Evolutionary conservation across 345 rosid species (phyloP), one percentile per base, ranked within the genome.

Genomic region (Euphorbia pulcherrima): DNA sequence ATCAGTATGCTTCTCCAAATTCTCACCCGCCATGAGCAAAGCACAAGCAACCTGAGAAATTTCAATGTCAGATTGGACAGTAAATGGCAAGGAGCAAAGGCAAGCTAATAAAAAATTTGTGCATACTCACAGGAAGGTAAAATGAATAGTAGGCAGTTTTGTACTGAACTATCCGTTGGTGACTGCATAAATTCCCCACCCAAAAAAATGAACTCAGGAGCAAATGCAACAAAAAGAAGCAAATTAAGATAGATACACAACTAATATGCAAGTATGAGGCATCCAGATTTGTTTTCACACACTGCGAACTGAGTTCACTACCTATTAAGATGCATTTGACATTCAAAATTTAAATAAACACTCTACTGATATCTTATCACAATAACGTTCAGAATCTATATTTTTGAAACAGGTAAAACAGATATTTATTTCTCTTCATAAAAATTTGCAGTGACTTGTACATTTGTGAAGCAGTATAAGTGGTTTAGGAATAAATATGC

Each of bases 121-220:
- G 66, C 28, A 58, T 29, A 73, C 79, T 76, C 67, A 81, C 85
- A 41, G 82, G 78, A 51, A 81, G 85, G 62, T 78, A 81, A 64
- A 76, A 81, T 56, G 82, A 81, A 57, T 78, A 81, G 66, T 81
- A 81, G 62, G 85, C 80, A 21, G 85, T 78, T 71, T 81, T 81
- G 76, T 70, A 76, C 80, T 76, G 78, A 56, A 78, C 82, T 60
- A 81, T 81, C 58, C 76, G 69, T 24, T 69, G 69, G 72, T 81
- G 82, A 37, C 82, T 81, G 69, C 75, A 72, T 6, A 61, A 59
- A 27, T 48, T 58, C 21, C n/a, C 12, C 66, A 52, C 24, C n/a
- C 39, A 64, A 13, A 58, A 28, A 57, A 33, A 24, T 28, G n/a
- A 68, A 8, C 50, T 13, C 11, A 55, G 10, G 56, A 44, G n/a